These are phyloP conservation scores for Tuber indicum DNA, from an alignment of 495 filamentous ascomycete species.

Conservation along the genomic window DNA sequence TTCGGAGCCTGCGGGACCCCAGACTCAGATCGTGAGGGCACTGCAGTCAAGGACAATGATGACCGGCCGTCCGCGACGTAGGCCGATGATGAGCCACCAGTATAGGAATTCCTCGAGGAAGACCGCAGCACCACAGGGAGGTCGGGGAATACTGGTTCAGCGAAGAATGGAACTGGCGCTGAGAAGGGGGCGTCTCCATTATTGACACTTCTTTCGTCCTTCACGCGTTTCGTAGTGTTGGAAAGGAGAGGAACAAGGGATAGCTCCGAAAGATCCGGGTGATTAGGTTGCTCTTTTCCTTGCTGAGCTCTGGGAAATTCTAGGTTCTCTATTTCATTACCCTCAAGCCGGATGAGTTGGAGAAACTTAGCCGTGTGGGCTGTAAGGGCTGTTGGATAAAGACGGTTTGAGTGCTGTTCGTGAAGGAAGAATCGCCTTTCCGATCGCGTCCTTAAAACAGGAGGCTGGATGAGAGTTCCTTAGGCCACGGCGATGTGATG, in stretches of 20 bases:
- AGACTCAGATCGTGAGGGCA: slow-evolving; percentile 3
- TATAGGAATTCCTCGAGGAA: slow-evolving; percentile 13
- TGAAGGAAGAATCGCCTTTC: neutral
- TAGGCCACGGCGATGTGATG: neutral
- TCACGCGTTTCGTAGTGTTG: neutral
- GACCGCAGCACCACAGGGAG: slow-evolving; percentile 36
- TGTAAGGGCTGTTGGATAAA: neutral
- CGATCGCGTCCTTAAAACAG: neutral
- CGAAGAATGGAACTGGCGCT: slow-evolving; percentile 38
- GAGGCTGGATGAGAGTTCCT: neutral
- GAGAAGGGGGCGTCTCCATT: slow-evolving; percentile 40
- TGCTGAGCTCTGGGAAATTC: neutral
- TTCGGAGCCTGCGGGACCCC: slow-evolving; percentile 10
- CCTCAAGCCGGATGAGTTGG: neutral
- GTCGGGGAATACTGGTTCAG: slow-evolving; percentile 28
- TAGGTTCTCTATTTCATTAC: neutral
- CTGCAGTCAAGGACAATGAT: slow-evolving; percentile 16
- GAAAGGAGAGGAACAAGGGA: neutral
- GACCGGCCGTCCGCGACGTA: slow-evolving; percentile 23
- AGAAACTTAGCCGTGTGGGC: neutral
- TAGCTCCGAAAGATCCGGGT: neutral
- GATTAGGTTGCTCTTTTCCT: neutral
- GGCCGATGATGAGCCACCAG: slow-evolving; percentile 10
- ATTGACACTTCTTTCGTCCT: slow-evolving; percentile 22
- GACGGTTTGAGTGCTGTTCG: neutral